Evolutionary conservation across 345 rosid genomes (phyloP).

Genomic region (Schrenkiella parvula): DNA sequence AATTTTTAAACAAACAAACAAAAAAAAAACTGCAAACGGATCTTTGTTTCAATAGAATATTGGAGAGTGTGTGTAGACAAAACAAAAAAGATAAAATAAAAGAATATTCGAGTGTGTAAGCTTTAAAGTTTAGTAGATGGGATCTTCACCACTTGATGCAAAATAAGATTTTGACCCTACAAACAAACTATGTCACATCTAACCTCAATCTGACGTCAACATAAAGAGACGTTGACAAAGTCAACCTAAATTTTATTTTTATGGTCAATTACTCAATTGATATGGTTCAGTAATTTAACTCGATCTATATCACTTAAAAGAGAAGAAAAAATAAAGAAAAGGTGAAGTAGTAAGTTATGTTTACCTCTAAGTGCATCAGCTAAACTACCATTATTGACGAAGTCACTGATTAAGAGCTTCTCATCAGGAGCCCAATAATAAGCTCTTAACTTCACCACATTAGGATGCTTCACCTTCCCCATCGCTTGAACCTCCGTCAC

Average conservation of each 20-base stretch:
- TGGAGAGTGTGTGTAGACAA: neutral
- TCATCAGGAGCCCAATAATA: slow-evolving; percentile 99
- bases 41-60: neutral
- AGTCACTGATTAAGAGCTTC: slow-evolving; percentile 89
- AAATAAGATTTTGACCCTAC: slow-evolving; percentile 17
- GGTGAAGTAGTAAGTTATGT: neutral
- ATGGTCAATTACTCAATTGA: neutral
- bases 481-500: slow-evolving; percentile 84
- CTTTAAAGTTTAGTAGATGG: neutral
- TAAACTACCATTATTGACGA: slow-evolving; percentile 84
- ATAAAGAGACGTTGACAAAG: slow-evolving; percentile 18
- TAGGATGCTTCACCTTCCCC: slow-evolving; percentile 91
- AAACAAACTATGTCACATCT: slow-evolving; percentile 16
- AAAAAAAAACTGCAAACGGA: neutral
- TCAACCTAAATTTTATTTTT: neutral
- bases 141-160: slow-evolving; percentile 2
- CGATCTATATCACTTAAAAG: neutral
- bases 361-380: slow-evolving; percentile 80
- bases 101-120: neutral
- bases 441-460: slow-evolving; percentile 84
- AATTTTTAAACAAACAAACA: neutral
- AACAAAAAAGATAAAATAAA: neutral
- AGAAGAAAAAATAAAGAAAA: neutral
- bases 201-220: slow-evolving; percentile 15
- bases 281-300: neutral